A percentile compares a stretch with the other conserved stretches of the same genome.
Conservation (phyloP, 2,329 filamentous ascomycete genomes). For the Penicillium sp. region DNA sequence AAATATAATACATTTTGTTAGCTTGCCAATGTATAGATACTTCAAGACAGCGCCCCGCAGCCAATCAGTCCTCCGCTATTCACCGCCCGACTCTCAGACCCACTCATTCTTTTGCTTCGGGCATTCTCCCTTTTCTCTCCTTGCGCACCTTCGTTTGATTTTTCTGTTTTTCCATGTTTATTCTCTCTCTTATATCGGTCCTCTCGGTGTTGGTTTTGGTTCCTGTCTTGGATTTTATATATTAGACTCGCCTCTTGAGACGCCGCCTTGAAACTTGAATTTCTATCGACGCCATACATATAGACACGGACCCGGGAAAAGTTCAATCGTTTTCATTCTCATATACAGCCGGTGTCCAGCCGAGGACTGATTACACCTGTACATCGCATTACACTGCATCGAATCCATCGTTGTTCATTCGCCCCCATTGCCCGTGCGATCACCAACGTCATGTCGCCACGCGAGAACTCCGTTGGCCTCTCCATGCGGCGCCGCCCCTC, state of each 20-base stretch:
- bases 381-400: background rate
- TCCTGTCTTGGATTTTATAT: conserved; percentile 9
- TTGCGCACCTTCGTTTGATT: conserved; percentile 12
- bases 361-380: background rate
- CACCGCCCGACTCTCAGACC: conserved; percentile 23
- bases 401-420: conserved; percentile 10
- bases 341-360: background rate
- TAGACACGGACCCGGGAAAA: conserved; percentile 9
- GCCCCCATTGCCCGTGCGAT: conserved; percentile 3
- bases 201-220: conserved; percentile 9
- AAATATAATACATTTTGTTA: background rate
- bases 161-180: conserved; percentile 12
- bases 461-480: conserved; percentile 25
- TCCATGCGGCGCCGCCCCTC: conserved; percentile 37
- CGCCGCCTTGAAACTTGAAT: conserved; percentile 4
- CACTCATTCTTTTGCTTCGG: conserved; percentile 13
- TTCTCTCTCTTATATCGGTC: conserved; percentile 15
- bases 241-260: conserved; percentile 11
- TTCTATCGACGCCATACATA: conserved; percentile 4
- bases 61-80: conserved; percentile 14
- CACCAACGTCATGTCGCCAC: conserved; percentile 27
- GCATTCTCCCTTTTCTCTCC: conserved; percentile 19
- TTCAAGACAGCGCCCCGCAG: background rate
- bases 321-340: conserved; percentile 9
- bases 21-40: background rate